These are phyloP conservation scores for Nakataea oryzae DNA, from an alignment of 2,329 filamentous ascomycete species.

Conservation along the genomic window DNA sequence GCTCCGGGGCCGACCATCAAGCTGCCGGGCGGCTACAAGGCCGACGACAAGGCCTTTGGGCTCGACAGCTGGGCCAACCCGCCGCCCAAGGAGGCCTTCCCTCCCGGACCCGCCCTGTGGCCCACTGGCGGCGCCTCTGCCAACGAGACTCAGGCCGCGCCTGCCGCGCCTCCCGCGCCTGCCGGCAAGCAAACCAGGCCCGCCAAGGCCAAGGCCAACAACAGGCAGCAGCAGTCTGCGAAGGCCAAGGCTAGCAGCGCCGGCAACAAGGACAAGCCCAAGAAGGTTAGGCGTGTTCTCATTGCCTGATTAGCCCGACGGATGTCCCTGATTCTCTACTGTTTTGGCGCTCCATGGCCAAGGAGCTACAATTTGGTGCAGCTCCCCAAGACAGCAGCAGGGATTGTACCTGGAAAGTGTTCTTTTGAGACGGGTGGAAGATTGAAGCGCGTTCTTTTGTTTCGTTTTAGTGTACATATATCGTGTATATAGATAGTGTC, in stretches of 20 bases:
- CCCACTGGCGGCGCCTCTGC: constrained; percentile 1
- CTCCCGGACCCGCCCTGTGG: constrained; percentile 7
- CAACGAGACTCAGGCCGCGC: background rate
- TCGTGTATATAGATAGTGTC: too few relatives aligned
- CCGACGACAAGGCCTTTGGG: constrained; percentile 5
- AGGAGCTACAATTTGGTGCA: too few relatives aligned
- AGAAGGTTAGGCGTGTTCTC: background rate
- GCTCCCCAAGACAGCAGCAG: too few relatives aligned
- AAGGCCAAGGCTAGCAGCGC: background rate
- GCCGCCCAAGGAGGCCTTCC: constrained; percentile 5
- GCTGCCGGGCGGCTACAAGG: constrained; percentile 7
- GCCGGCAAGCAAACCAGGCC: background rate
- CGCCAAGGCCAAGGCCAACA: background rate
- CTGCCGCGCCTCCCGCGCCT: too few relatives aligned
- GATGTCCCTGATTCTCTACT: background rate
- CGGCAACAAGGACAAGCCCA: background rate
- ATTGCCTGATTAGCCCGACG: background rate
- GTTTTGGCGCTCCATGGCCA: background rate
- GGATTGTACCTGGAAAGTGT: background rate
- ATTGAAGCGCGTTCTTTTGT: background rate
- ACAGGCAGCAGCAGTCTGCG: background rate
- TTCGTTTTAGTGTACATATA: too few relatives aligned
- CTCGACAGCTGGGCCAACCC: constrained; percentile 9
- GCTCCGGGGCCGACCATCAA: constrained; percentile 6
- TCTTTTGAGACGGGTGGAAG: background rate